Evolutionary conservation across 73 alveolate species (phyloP).

Genomic region (Paramecium biaurelia): DNA sequence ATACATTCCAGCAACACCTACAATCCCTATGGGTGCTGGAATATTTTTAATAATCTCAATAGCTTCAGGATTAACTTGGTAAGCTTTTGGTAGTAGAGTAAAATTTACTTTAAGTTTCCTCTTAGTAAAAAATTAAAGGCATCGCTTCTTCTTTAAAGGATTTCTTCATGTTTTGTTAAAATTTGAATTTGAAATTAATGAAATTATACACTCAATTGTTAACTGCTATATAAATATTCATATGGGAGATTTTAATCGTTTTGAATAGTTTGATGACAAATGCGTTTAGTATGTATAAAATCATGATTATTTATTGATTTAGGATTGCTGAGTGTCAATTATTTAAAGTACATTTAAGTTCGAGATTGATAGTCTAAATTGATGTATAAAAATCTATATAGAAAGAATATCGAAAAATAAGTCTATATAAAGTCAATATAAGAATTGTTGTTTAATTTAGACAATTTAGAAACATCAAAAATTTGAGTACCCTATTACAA

Average conservation of each 20-base stretch:
- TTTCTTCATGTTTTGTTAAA: slow-evolving; percentile 1
- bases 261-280: not conserved
- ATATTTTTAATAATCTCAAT: slow-evolving; percentile 74
- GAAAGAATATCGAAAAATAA: not conserved
- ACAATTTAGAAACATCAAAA: no score
- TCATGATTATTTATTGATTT: no score
- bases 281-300: not conserved
- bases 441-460: no score
- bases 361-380: not conserved
- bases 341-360: not conserved
- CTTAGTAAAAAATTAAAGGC: not conserved
- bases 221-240: not conserved
- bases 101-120: slow-evolving; percentile 24
- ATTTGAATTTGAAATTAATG: slow-evolving; percentile 49
- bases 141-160: slow-evolving; percentile 27
- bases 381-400: not conserved
- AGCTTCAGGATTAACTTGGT: slow-evolving; percentile 79
- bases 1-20: slow-evolving; percentile 97
- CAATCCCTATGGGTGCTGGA: slow-evolving; percentile 88
- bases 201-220: not conserved
- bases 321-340: not conserved
- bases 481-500: no score
- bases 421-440: no score
- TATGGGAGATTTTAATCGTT: not conserved
- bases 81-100: not conserved